These are phyloP conservation scores for Oryza meyeriana DNA, from an alignment of 176 grass and related monocot species.

Conservation along the genomic window DNA sequence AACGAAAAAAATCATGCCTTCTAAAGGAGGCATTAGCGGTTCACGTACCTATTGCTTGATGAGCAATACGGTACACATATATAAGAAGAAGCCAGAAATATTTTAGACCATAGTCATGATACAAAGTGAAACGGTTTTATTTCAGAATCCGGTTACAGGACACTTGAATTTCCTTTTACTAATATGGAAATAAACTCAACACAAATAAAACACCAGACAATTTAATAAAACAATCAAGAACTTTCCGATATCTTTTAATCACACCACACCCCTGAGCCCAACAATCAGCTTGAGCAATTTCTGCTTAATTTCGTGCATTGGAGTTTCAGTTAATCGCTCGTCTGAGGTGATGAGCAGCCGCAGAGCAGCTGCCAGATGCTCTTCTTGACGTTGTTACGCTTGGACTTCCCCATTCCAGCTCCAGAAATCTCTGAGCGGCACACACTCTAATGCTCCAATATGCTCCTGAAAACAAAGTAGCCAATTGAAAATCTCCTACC, in stretches of 20 bases:
- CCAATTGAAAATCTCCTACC: background rate
- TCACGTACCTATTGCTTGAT: background rate
- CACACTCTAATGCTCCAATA: conserved; percentile 4
- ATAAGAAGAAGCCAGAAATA: background rate
- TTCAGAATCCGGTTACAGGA: background rate
- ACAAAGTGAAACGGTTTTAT: background rate
- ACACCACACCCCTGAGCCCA: background rate
- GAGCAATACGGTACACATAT: background rate
- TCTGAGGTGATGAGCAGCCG: conserved; percentile 22
- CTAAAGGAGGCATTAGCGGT: background rate
- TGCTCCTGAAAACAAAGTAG: background rate
- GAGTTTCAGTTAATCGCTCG: background rate
- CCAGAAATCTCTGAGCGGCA: background rate
- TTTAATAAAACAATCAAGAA: conserved; percentile 14
- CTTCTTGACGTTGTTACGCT: conserved; percentile 45
- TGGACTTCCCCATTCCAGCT: conserved; percentile 9
- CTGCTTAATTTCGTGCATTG: background rate
- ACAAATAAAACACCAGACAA: background rate
- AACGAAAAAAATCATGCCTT: background rate
- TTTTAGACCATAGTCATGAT: background rate
- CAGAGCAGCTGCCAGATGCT: conserved; percentile 44
- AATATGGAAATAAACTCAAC: background rate
- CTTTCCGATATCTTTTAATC: background rate
- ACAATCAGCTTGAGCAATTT: background rate
- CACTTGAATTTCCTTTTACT: background rate